phyloP scores from a whole-genome alignment of 2,329 filamentous ascomycete species.

The Stemphylium vesicarium region DNA sequence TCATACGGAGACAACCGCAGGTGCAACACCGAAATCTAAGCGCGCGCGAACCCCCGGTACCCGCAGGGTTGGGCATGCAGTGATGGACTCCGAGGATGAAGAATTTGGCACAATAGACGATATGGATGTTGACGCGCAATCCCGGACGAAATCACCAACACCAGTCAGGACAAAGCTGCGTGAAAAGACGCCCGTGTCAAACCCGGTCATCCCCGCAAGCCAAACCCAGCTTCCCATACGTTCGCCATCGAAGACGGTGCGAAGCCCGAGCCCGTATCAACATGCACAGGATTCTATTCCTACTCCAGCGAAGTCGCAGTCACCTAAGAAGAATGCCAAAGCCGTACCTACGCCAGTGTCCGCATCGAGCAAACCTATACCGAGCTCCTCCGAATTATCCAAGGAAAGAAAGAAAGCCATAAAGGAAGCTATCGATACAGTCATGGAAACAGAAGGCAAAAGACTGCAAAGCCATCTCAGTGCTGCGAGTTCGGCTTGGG shows the following conservation, averaged over 20 bases:
- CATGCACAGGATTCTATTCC: conserved; percentile 24
- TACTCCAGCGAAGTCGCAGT: conserved; percentile 28
- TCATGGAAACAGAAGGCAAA: conserved; percentile 32
- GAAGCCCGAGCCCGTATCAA: conserved; percentile 23
- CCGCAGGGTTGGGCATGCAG: conserved; percentile 26
- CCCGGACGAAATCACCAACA: conserved; percentile 16
- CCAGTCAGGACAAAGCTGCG: conserved; percentile 13
- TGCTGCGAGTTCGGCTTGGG: conserved; percentile 33
- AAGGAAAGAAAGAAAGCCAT: conserved; percentile 34
- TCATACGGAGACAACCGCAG: not conserved
- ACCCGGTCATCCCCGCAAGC: conserved; percentile 10
- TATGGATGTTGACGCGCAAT: conserved; percentile 28
- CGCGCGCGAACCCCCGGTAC: conserved; percentile 17
- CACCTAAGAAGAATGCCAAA: conserved; percentile 23
- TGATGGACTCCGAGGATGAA: conserved; percentile 44
- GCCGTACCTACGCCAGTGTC: conserved; percentile 2
- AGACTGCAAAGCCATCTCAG: conserved; percentile 34
- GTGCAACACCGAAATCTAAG: not conserved
- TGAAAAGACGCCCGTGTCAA: conserved; percentile 22
- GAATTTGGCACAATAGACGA: conserved; percentile 39
- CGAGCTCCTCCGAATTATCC: conserved; percentile 34
- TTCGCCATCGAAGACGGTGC: conserved; percentile 35
- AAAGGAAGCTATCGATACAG: conserved; percentile 27
- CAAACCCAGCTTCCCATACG: conserved; percentile 29
- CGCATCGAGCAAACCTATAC: conserved; percentile 4